Percentiles rank a stretch among this genome's conserved stretches.
These are phyloP conservation scores for Verbascum thapsus DNA, from an alignment of 257 asterid species.

Conservation along the genomic window DNA sequence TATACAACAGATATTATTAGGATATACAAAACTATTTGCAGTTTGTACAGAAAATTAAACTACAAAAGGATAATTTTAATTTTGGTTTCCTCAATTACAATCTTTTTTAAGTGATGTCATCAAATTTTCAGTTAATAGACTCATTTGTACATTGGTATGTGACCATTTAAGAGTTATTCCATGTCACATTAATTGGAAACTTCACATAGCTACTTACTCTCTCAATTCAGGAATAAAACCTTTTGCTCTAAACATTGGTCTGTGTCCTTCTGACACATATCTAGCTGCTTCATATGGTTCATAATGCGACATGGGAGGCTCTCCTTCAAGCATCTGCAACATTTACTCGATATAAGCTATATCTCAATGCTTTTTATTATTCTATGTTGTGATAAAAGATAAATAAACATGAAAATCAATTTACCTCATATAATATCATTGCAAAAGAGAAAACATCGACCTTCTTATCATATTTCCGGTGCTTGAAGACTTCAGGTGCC, in stretches of 20 bases:
- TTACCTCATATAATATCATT: conserved; percentile 94
- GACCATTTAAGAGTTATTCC: too few species aligned
- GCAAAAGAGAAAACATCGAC: conserved; percentile 99
- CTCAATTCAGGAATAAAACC: conserved; percentile 65
- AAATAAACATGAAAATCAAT: conserved; percentile 26
- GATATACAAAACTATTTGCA: neutral
- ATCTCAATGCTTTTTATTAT: too few species aligned
- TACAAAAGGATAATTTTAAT: too few species aligned
- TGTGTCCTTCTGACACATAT: conserved; percentile 88
- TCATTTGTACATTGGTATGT: too few species aligned
- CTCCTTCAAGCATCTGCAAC: conserved; percentile 98
- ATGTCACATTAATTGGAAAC: too few species aligned
- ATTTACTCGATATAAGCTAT: too few species aligned
- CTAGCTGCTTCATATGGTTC: conserved; percentile 98
- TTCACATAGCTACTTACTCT: conserved; percentile 69
- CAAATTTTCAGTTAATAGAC: too few species aligned
- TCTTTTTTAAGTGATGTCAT: too few species aligned
- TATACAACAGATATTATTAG: neutral
- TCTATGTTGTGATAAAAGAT: too few species aligned
- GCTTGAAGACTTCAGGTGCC: conserved; percentile 99
- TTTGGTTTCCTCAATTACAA: too few species aligned
- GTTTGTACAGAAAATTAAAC: too few species aligned
- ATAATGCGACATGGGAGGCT: conserved; percentile 77
- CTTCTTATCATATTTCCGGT: conserved; percentile 93
- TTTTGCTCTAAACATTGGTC: conserved; percentile 83